Percentiles rank a stretch among this genome's conserved stretches.
phyloP scores from a whole-genome alignment of 179 eudicot species.

The Beta corolliflora region DNA sequence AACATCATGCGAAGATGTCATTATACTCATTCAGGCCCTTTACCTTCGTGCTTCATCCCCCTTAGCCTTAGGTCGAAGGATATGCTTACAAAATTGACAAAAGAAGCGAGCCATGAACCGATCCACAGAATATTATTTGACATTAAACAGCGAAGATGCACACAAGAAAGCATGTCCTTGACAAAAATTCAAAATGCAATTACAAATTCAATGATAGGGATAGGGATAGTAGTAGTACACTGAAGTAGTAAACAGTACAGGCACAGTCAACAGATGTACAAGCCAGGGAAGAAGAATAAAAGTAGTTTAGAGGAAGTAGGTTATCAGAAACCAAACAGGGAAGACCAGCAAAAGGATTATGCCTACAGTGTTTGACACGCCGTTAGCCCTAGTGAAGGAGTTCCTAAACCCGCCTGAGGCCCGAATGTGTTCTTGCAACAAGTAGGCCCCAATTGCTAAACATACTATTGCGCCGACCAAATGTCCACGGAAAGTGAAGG shows the following conservation, averaged over 20 bases:
- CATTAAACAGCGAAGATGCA: slow-evolving; percentile 3
- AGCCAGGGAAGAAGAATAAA: not conserved
- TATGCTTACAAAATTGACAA: not conserved
- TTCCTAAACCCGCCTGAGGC: slow-evolving; percentile 95
- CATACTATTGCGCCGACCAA: slow-evolving; percentile 60
- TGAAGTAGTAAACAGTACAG: not conserved
- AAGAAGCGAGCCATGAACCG: not conserved
- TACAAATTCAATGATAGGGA: slow-evolving; percentile 6
- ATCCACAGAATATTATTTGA: not conserved
- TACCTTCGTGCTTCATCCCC: not conserved
- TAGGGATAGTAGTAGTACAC: no score
- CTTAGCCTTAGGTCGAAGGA: not conserved
- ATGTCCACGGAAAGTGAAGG: slow-evolving; percentile 40
- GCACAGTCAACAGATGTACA: slow-evolving; percentile 11
- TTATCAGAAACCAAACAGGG: slow-evolving; percentile 72
- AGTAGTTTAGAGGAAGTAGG: slow-evolving; percentile 27
- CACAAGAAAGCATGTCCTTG: slow-evolving; percentile 9
- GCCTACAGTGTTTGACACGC: slow-evolving; percentile 80
- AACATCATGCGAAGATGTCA: no score
- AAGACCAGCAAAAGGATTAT: slow-evolving; percentile 66
- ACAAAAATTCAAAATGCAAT: slow-evolving; percentile 15
- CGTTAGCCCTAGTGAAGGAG: slow-evolving; percentile 76
- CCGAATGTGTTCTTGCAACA: slow-evolving; percentile 91
- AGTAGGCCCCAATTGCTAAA: slow-evolving; percentile 64
- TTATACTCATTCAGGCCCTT: no score